Evolutionary conservation across 768 basidiomycete species (phyloP), one percentile per base, ranked within the genome.

Genomic region (Tulasnella sp.): DNA sequence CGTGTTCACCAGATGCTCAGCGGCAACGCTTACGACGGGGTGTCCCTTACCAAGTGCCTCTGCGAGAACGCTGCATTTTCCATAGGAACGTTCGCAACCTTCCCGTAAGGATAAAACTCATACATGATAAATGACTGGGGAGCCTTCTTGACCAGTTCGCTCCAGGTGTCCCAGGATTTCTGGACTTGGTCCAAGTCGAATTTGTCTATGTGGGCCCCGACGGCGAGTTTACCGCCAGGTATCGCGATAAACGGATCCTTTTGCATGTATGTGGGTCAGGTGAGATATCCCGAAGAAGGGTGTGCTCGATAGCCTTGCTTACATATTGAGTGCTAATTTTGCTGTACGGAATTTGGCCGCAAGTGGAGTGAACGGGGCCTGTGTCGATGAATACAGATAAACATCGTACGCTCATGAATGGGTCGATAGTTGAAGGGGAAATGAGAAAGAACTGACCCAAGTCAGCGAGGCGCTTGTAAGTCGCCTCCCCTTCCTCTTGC

Each of bases 161-260:
- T 32, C 77, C 77, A 77, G 29, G 29, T 20, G 46, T 77, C 77
- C 67, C 70, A 77, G 6, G 70, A 18, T 44, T 77, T 70, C 29
- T 77, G 26, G n/a, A 51, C 70, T 5, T 29, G 26, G 11, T 0
- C 70, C 23, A 48, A 29, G 55, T 39, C 40, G n/a, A 77, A 77
- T 5, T 23, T 42, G 15, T 77, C 48, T 29, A 77, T 18, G 46
- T 69, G 40, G 0, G 75, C 69, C 5, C 75, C 75, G 26, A 39
- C 74, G 5, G 3, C 23, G 4, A 75, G 4, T 44, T 75, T 75
- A 26, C 26, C 37, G 20, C 75, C 46, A 23, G 75, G 75, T 4
- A 70, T 18, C 5, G 42, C 15, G 57, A 3, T n/a, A 39, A 26
- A 48, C 16, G 23, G 16, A 40, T 75, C 48, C 23, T 26, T 32